Conservation (phyloP, 306 rosid genomes). For the Fagus crenata region DNA sequence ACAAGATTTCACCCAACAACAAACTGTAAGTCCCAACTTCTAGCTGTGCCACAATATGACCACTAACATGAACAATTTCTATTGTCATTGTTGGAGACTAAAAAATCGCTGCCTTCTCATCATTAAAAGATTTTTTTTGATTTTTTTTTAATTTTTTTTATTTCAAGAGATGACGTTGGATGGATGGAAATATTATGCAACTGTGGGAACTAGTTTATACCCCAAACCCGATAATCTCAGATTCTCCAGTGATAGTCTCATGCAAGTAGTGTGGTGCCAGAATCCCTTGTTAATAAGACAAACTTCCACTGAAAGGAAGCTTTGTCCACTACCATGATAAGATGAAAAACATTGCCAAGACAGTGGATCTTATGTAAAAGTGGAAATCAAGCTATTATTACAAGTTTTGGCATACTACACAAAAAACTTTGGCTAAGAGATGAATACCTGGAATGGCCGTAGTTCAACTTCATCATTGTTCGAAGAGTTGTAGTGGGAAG, state of each 20-base stretch:
- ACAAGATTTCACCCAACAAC: not conserved
- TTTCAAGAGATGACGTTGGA: not conserved
- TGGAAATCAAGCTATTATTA: not conserved
- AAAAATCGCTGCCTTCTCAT: not conserved
- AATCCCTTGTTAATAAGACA: not conserved
- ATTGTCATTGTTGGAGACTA: not conserved
- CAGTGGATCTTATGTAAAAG: not conserved
- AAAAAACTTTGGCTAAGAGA: not conserved
- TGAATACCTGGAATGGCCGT: constrained; percentile 51
- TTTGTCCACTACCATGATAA: not conserved
- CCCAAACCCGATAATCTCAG: not conserved
- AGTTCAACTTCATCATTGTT: constrained; percentile 31
- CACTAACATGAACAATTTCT: not conserved
- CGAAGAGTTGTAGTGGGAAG: constrained; percentile 19
- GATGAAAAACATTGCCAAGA: not conserved
- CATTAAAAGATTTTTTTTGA: not conserved
- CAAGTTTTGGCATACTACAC: not conserved
- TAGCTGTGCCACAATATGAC: not conserved
- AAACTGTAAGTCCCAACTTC: not conserved
- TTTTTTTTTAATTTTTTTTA: not conserved
- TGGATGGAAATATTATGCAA: not conserved
- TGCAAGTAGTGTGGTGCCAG: not conserved
- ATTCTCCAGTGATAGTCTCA: not conserved
- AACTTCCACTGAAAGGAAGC: not conserved
- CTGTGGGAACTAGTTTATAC: not conserved